A percentile compares a stretch with the other conserved stretches of the same genome.
phyloP scores from a whole-genome alignment of 2,329 filamentous ascomycete species.

The Pseudogymnoascus sp. region DNA sequence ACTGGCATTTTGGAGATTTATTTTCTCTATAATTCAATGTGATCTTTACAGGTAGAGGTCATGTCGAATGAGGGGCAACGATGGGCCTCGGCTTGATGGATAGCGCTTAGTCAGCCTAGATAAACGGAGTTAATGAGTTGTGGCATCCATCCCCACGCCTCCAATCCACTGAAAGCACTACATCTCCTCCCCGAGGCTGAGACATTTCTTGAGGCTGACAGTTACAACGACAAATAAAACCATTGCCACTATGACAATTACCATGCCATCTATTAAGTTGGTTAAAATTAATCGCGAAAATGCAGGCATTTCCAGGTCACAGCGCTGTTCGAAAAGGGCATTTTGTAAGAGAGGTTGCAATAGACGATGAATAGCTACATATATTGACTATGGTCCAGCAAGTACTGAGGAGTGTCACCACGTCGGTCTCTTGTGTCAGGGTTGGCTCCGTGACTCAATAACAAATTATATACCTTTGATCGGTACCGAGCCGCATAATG shows the following conservation, averaged over 20 bases:
- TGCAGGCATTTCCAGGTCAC: neutral
- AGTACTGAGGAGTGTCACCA: slow-evolving; percentile 44
- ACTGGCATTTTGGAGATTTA: slow-evolving; percentile 36
- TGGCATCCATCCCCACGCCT: neutral
- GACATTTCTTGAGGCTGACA: neutral
- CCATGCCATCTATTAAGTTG: neutral
- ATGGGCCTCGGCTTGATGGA: neutral
- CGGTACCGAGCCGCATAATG: neutral
- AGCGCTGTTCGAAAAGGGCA: neutral
- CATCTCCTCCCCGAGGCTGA: neutral
- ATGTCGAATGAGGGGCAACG: neutral
- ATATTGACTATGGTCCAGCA: slow-evolving; percentile 33
- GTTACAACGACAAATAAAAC: neutral
- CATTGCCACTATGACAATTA: neutral
- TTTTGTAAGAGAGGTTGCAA: neutral
- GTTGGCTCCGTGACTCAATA: neutral
- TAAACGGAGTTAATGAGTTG: neutral
- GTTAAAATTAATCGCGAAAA: slow-evolving; percentile 22
- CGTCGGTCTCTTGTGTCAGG: slow-evolving; percentile 21
- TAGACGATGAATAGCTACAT: neutral
- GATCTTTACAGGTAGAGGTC: neutral
- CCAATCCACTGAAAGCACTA: neutral
- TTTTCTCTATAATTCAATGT: neutral
- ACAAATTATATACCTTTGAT: neutral
- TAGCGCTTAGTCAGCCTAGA: neutral